phyloP scores from a whole-genome alignment of 2,329 filamentous ascomycete genomes.

The Aureobasidium sp. region DNA sequence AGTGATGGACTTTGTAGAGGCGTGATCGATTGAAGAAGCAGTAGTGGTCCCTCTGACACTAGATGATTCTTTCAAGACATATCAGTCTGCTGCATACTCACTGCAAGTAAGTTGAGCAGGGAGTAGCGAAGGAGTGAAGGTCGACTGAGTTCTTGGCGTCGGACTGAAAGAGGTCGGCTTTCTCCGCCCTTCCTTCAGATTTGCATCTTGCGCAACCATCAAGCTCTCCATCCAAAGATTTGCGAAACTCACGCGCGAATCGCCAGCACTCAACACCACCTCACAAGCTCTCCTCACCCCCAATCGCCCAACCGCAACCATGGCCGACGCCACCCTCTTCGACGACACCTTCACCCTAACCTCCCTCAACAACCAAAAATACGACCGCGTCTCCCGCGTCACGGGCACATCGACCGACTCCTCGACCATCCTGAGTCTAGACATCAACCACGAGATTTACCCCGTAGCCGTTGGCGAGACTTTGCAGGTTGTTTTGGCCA shows the following conservation, averaged over 20 bases:
- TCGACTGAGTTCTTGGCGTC: neutral
- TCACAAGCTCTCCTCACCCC: neutral
- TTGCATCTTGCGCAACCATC: neutral
- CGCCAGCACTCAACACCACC: neutral
- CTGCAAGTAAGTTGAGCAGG: neutral
- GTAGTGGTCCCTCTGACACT: neutral
- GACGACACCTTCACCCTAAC: slow-evolving; percentile 86
- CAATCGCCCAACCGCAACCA: slow-evolving; percentile 34
- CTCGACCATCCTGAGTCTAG: slow-evolving; percentile 71
- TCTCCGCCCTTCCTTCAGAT: neutral
- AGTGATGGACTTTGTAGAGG: neutral
- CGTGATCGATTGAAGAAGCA: neutral
- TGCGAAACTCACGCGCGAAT: neutral
- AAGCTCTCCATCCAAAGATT: neutral
- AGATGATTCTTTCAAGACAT: neutral
- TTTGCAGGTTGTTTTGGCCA: slow-evolving; percentile 74
- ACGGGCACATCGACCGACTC: slow-evolving; percentile 68
- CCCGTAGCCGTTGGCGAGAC: slow-evolving; percentile 67
- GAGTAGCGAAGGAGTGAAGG: neutral
- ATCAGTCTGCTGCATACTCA: neutral
- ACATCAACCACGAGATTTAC: slow-evolving; percentile 92
- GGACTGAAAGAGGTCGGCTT: neutral
- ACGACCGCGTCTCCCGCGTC: slow-evolving; percentile 89
- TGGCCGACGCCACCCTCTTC: slow-evolving; percentile 86
- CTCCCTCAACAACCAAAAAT: slow-evolving; percentile 74